Conservation (phyloP, 345 rosid species). For the Aquilaria sinensis region DNA sequence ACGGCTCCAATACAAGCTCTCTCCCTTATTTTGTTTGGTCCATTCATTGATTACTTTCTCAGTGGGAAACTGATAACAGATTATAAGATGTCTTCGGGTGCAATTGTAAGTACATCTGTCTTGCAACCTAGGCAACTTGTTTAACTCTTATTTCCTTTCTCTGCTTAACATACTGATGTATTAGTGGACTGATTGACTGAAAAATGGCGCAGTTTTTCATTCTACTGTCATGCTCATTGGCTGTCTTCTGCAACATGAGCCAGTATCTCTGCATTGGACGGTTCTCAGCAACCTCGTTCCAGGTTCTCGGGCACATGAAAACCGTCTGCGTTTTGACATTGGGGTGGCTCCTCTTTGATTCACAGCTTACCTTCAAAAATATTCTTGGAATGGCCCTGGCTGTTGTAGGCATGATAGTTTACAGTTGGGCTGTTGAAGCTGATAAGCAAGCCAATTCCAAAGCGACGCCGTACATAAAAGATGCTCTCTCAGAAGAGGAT, state of each 20-base stretch:
- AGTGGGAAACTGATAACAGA: slow-evolving; percentile 22
- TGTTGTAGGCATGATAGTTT: slow-evolving; percentile 32
- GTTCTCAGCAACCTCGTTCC: slow-evolving; percentile 41
- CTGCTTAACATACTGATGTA: too few species aligned
- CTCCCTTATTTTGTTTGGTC: slow-evolving; percentile 32
- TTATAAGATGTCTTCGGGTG: slow-evolving; percentile 30
- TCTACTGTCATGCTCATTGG: slow-evolving; percentile 36
- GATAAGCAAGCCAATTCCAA: slow-evolving; percentile 10
- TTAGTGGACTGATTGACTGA: background rate
- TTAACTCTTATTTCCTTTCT: background rate
- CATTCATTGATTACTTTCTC: slow-evolving; percentile 32
- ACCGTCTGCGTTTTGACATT: slow-evolving; percentile 30
- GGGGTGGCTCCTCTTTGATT: slow-evolving; percentile 42
- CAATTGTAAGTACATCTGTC: slow-evolving; percentile 22
- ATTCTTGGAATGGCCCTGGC: slow-evolving; percentile 38
- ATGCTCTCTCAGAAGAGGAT: slow-evolving; percentile 15
- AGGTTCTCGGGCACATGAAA: slow-evolving; percentile 51
- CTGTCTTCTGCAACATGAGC: slow-evolving; percentile 41
- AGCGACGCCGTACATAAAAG: background rate
- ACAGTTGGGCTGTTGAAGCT: slow-evolving; percentile 29
- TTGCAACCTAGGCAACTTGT: background rate
- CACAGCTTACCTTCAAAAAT: slow-evolving; percentile 29
- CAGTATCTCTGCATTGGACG: slow-evolving; percentile 51
- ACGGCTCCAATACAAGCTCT: slow-evolving; percentile 42
- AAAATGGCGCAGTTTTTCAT: slow-evolving; percentile 30